Evolutionary conservation across 2,329 filamentous ascomycete genomes (phyloP).

Genomic region (Claviceps sp.): DNA sequence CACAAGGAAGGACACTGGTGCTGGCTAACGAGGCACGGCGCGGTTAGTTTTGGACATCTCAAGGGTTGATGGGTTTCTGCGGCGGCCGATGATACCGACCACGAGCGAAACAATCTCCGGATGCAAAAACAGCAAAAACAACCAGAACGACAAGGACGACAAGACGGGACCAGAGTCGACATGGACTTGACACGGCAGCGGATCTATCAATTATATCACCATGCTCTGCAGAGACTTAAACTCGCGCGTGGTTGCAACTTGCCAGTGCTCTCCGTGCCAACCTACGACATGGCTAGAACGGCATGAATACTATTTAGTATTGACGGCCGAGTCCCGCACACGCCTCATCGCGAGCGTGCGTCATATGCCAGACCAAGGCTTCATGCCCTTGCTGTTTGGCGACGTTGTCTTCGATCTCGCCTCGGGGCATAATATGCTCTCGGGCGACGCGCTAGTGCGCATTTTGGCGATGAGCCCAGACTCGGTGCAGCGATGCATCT

Average conservation of each 20-base stretch:
- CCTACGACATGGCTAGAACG: conserved; percentile 3
- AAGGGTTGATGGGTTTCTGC: background rate
- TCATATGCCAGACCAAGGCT: background rate
- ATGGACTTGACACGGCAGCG: conserved; percentile 2
- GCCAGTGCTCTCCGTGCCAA: conserved; percentile 1
- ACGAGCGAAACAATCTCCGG: background rate
- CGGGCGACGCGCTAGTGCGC: conserved; percentile 3
- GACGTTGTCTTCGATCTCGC: background rate
- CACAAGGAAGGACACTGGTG: background rate
- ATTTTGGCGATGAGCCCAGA: background rate
- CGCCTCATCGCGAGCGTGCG: background rate
- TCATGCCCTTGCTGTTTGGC: conserved; percentile 1
- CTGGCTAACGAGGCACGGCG: background rate
- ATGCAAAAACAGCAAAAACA: background rate
- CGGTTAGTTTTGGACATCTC: conserved; percentile 2
- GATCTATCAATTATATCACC: background rate
- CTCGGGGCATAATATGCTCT: background rate
- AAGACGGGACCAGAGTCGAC: background rate
- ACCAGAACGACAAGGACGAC: background rate
- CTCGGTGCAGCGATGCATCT: conserved; percentile 1
- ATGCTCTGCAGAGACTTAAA: background rate
- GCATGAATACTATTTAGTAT: background rate
- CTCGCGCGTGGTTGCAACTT: background rate
- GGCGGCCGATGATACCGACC: background rate
- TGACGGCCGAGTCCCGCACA: background rate